Evolutionary conservation across 768 basidiomycete genomes (phyloP).

Genomic region (Peribolospora baueri): DNA sequence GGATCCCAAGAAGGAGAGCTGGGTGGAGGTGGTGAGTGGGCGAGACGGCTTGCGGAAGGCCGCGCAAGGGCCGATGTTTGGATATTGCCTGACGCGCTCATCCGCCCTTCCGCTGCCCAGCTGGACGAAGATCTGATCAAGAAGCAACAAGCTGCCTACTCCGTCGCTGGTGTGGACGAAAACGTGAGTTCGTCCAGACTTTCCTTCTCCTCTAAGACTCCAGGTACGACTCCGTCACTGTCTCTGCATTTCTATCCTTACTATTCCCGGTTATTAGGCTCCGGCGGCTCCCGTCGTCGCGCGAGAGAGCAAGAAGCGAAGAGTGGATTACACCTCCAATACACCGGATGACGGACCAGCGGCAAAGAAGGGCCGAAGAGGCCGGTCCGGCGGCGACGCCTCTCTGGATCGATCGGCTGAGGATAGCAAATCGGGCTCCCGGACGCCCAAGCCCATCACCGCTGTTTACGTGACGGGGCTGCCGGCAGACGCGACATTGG

Average conservation of each 20-base stretch:
- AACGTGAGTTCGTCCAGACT: slow-evolving; percentile 31
- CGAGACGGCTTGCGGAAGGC: not conserved
- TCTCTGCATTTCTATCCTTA: not conserved
- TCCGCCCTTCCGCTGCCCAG: slow-evolving; percentile 22
- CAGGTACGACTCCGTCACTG: not conserved
- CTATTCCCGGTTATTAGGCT: slow-evolving; percentile 28
- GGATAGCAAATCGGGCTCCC: too few species aligned
- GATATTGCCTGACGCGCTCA: not conserved
- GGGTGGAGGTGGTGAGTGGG: slow-evolving; percentile 57
- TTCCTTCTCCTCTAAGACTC: not conserved
- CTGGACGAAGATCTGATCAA: slow-evolving; percentile 65
- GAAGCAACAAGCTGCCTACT: slow-evolving; percentile 86
- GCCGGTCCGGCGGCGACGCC: not conserved
- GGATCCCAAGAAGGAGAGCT: slow-evolving; percentile 44
- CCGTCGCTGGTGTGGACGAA: slow-evolving; percentile 79
- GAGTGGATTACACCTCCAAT: slow-evolving; percentile 40
- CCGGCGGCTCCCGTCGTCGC: slow-evolving; percentile 62
- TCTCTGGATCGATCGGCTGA: not conserved
- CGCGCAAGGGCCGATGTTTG: not conserved
- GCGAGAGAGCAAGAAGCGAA: slow-evolving; percentile 30
- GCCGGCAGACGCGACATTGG: slow-evolving; percentile 43
- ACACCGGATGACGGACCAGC: slow-evolving; percentile 45
- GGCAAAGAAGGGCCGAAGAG: slow-evolving; percentile 3
- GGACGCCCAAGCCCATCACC: slow-evolving; percentile 18
- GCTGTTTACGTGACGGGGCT: slow-evolving; percentile 61